Evolutionary conservation across 495 filamentous ascomycete genomes (phyloP).

Genomic region (Penicillium roqueforti): DNA sequence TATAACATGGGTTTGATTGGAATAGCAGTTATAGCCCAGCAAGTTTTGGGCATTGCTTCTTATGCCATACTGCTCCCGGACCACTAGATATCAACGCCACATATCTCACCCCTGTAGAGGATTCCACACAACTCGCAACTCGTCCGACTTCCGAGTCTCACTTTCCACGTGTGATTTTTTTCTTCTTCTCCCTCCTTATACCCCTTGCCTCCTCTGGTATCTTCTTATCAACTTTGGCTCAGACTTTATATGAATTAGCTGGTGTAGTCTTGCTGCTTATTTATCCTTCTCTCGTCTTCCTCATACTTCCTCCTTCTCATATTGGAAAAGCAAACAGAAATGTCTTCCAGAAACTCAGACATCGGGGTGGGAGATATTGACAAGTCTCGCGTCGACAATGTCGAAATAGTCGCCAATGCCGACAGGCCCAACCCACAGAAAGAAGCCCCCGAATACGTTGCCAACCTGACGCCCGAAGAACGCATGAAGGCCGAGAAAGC

Average conservation of each 20-base stretch:
- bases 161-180: constrained; percentile 36
- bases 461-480: constrained; percentile 46
- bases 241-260: background rate
- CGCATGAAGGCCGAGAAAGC: constrained; percentile 43
- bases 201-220: constrained; percentile 19
- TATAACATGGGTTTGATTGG: background rate
- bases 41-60: too few species aligned
- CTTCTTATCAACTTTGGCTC: constrained; percentile 6
- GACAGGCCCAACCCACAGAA: constrained; percentile 30
- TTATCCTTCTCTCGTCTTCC: background rate
- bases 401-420: constrained; percentile 38
- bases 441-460: constrained; percentile 50
- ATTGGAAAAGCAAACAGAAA: background rate
- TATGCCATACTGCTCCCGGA: background rate
- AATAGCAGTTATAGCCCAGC: background rate
- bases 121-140: background rate
- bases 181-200: constrained; percentile 1
- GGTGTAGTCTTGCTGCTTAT: background rate
- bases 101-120: background rate
- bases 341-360: constrained; percentile 28
- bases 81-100: background rate
- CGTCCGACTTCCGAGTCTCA: constrained; percentile 1
- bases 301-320: background rate
- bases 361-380: constrained; percentile 34
- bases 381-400: constrained; percentile 60